These are phyloP conservation scores for Aspergillus bridgeri DNA, from an alignment of 495 filamentous ascomycete genomes.

Conservation along the genomic window DNA sequence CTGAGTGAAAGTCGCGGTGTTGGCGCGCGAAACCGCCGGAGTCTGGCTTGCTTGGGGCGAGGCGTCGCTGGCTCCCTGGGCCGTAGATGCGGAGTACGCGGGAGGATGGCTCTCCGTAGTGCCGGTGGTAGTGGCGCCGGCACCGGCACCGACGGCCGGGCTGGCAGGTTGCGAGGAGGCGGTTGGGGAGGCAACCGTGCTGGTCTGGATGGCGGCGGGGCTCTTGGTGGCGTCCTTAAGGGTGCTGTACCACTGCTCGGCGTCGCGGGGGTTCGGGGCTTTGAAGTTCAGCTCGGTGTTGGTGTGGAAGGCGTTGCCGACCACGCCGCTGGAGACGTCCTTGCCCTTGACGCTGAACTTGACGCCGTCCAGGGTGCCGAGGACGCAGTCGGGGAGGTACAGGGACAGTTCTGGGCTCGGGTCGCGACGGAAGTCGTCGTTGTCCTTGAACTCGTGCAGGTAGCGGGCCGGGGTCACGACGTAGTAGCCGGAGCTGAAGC, in stretches of 20 bases:
- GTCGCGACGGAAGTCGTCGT: constrained; percentile 78
- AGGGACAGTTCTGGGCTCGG: constrained; percentile 82
- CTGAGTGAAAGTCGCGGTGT: constrained; percentile 28
- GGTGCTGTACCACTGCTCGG: constrained; percentile 77
- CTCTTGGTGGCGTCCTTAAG: constrained; percentile 47
- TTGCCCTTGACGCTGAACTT: constrained; percentile 97
- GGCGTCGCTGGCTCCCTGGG: background rate
- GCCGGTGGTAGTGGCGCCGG: background rate
- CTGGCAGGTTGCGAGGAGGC: constrained; percentile 15
- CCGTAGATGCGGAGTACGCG: background rate
- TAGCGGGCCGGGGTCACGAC: constrained; percentile 82
- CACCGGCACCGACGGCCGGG: constrained; percentile 4
- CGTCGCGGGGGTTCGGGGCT: constrained; percentile 70
- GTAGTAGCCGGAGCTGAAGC: constrained; percentile 79
- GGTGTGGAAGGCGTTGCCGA: constrained; percentile 57
- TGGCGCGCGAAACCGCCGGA: constrained; percentile 17
- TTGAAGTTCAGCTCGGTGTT: constrained; percentile 65
- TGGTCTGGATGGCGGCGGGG: constrained; percentile 12
- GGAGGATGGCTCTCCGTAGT: background rate
- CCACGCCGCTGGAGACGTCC: constrained; percentile 62
- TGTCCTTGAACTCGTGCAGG: constrained; percentile 94
- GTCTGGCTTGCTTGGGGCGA: background rate
- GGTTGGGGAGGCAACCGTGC: constrained; percentile 12
- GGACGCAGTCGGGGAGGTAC: constrained; percentile 84
- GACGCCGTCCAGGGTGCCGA: constrained; percentile 68